A percentile compares a stretch with the other conserved stretches of the same genome.
Evolutionary conservation across 352 stramenopile genomes (phyloP).

Genomic region (Pilasporangium apinafurcum): DNA sequence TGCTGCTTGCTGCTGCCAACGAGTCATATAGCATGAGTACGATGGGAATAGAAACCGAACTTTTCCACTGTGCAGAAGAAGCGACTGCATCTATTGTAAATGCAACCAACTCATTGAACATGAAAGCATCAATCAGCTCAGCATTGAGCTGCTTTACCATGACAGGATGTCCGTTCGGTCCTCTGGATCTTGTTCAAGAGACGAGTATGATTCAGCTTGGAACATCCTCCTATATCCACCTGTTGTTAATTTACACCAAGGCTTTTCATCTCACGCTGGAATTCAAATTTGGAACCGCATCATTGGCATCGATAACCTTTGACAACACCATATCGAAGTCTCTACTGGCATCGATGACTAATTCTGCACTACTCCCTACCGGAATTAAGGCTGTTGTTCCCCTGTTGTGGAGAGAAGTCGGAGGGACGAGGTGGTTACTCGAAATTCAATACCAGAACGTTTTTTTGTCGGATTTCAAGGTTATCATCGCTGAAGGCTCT

Average conservation of each 20-base stretch:
- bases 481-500: neutral
- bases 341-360: neutral
- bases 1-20: neutral
- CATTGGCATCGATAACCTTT: neutral
- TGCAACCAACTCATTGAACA: neutral
- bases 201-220: conserved; percentile 2
- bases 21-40: neutral
- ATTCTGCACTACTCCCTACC: neutral
- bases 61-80: conserved; percentile 3
- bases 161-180: conserved; percentile 14
- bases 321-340: neutral
- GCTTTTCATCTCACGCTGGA: conserved; percentile 4
- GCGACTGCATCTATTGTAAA: neutral
- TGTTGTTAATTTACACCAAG: conserved; percentile 2
- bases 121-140: conserved; percentile 1
- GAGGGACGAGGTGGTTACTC: conserved; percentile 5
- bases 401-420: conserved; percentile 5
- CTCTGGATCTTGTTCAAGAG: conserved; percentile 5
- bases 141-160: conserved; percentile 8
- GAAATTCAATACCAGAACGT: conserved; percentile 8
- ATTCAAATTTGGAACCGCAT: conserved; percentile 1
- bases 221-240: conserved; percentile 8
- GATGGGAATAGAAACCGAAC: conserved; percentile 1
- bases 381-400: neutral
- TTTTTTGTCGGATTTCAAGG: conserved; percentile 7